phyloP scores from a whole-genome alignment of 768 basidiomycete genomes.

The Cubamyces sp. region DNA sequence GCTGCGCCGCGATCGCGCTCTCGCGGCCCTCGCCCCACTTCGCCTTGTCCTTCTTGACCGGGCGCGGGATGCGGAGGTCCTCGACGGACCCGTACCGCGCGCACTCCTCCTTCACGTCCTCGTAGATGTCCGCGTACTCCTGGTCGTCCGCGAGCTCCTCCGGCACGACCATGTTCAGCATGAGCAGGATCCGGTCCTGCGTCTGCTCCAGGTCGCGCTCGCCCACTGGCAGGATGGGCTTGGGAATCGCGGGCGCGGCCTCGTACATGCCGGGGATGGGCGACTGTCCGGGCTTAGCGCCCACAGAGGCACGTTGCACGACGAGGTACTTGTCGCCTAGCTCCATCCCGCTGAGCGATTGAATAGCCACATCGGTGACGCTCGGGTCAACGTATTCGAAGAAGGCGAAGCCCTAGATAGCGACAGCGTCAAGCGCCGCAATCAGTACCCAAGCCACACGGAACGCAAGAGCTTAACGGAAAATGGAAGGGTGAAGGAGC shows the following conservation, averaged over 20 bases:
- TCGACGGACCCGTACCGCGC: constrained; percentile 78
- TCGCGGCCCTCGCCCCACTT: constrained; percentile 75
- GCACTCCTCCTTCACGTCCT: constrained; percentile 94
- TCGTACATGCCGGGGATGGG: constrained; percentile 71
- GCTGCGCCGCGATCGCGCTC: constrained; percentile 65
- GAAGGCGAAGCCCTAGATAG: constrained; percentile 91
- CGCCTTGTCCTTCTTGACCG: constrained; percentile 82
- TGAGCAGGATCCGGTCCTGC: constrained; percentile 81
- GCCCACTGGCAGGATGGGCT: constrained; percentile 87
- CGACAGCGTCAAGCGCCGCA: background rate
- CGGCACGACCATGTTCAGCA: constrained; percentile 97
- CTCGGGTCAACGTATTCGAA: constrained; percentile 93
- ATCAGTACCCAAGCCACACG: constrained; percentile 13
- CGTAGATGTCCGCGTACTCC: constrained; percentile 93
- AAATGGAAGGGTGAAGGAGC: background rate
- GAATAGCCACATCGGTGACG: constrained; percentile 95
- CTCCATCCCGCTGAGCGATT: constrained; percentile 96
- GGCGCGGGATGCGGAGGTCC: constrained; percentile 87
- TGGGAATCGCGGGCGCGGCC: constrained; percentile 80
- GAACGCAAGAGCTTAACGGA: background rate
- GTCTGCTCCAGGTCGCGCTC: constrained; percentile 57
- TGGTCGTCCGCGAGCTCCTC: constrained; percentile 90
- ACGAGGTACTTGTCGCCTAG: constrained; percentile 94
- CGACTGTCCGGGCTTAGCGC: constrained; percentile 77
- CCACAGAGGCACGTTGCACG: constrained; percentile 95